These are phyloP conservation scores for Millerozyma miso DNA, from an alignment of 805 yeast genomes.

Conservation along the genomic window DNA sequence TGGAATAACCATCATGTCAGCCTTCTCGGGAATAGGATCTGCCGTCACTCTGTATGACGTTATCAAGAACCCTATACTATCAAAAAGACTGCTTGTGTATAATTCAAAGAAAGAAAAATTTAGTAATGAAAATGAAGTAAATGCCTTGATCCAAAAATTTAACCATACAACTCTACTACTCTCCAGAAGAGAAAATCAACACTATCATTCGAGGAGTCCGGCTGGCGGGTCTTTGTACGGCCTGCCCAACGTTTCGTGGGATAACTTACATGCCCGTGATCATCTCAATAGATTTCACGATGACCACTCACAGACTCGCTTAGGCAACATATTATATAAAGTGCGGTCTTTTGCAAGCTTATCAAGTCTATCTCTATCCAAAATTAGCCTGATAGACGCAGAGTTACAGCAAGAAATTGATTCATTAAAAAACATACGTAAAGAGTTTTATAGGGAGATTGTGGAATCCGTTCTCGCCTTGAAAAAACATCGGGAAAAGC, in stretches of 20 bases:
- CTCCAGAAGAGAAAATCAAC: constrained; percentile 28
- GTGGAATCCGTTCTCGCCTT: constrained; percentile 15
- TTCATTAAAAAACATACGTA: constrained; percentile 29
- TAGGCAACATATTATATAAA: constrained; percentile 31
- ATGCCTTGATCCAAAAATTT: constrained; percentile 32
- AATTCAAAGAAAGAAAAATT: background rate
- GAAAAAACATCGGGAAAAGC: constrained; percentile 10
- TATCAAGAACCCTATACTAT: constrained; percentile 10
- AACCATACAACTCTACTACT: constrained; percentile 38
- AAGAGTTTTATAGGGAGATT: constrained; percentile 28
- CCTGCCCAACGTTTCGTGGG: constrained; percentile 9
- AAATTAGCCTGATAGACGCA: constrained; percentile 19
- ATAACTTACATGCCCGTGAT: constrained; percentile 8
- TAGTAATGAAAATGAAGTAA: constrained; percentile 29
- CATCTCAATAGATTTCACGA: constrained; percentile 3
- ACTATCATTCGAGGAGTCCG: constrained; percentile 15
- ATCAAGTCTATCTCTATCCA: constrained; percentile 8
- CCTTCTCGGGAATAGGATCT: constrained; percentile 51
- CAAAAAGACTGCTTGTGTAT: background rate
- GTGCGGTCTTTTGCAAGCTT: constrained; percentile 40
- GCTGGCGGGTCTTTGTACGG: constrained; percentile 26
- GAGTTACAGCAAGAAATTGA: constrained; percentile 39
- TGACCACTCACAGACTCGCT: constrained; percentile 12
- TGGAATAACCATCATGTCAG: constrained; percentile 48
- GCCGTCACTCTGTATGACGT: constrained; percentile 40